A percentile compares a stretch with the other conserved stretches of the same genome.
Conservation (phyloP, 192 early-diverging fungal species). For the Chytriomyces sp. region DNA sequence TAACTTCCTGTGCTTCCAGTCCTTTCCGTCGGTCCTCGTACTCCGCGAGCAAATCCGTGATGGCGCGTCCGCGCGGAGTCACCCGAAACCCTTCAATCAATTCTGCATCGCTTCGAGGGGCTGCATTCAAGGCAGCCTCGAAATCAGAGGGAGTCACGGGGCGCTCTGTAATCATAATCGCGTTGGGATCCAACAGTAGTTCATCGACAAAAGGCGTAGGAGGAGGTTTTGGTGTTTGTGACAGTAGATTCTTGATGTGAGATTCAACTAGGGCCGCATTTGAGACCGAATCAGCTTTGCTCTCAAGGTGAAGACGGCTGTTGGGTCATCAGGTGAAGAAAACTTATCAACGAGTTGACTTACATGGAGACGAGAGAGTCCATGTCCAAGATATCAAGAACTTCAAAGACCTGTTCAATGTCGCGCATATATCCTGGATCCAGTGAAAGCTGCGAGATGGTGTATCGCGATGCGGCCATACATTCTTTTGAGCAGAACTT, state of each 20-base stretch:
- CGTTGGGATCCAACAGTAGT: slow-evolving; percentile 1
- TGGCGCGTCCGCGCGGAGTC: background rate
- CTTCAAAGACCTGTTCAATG: slow-evolving; percentile 10
- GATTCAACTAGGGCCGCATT: background rate
- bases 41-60: background rate
- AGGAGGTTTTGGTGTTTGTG: slow-evolving; percentile 6
- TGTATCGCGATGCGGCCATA: slow-evolving; percentile 72
- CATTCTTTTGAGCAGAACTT: slow-evolving; percentile 73
- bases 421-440: slow-evolving; percentile 75
- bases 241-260: slow-evolving; percentile 4
- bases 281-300: background rate
- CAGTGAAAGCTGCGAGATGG: slow-evolving; percentile 67
- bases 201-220: background rate
- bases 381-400: slow-evolving; percentile 13
- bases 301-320: background rate
- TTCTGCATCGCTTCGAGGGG: background rate
- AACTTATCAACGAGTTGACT: background rate
- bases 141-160: background rate
- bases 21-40: background rate
- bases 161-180: slow-evolving; percentile 6
- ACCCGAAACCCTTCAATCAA: slow-evolving; percentile 3
- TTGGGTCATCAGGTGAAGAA: background rate
- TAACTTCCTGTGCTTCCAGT: background rate
- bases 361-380: background rate
- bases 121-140: background rate